Evolutionary conservation across 257 asterid genomes (phyloP), one percentile per base, ranked within the genome.

Genomic region (Nemophila menziesii): DNA sequence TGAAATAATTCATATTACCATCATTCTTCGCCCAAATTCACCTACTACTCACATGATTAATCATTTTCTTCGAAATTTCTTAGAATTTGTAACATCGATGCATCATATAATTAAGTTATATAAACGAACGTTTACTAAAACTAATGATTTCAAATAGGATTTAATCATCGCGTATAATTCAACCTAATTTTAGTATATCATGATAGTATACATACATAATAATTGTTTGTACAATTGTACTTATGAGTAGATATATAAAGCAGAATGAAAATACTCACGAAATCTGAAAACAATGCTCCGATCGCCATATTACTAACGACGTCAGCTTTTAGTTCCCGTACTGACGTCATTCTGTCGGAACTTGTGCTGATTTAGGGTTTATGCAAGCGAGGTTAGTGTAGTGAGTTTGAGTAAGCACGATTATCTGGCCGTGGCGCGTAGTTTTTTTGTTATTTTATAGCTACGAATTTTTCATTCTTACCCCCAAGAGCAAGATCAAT

Each of bases 211-310:
- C 7, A 5, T 40, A 40, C 7, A 40, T 17, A n/a, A 17, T 40
- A 15, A 0, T 20, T 23, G 22, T 8, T 20, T 23, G 22, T 8
- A 4, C 5, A 11, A 3, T 11, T 16, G 39, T 36, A 39, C 13
- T 27, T 20, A 16, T 10, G 26, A 12, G 17, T 15, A 5, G 0
- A 27, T 44, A 33, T 24, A 37, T 39, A 21, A 1, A 4, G 22
- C 40, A 21, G 43, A 44, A 29, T 23, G 42, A 39, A 22, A 18
- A 11, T 49, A 71, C 90, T 72, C 39, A 89, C 98, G 44, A 74
- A 89, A 68, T 89, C 95, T 1, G 95, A 66, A 79, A 84, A 89
- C 33, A 85, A 84, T 20, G 94, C 94, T 27, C 71, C 98, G 37
- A 84, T 43, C 16, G 92, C 61, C 95, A 89, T 89, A 68, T 79